A percentile compares a stretch with the other conserved stretches of the same genome.
These are phyloP conservation scores for Pleurotus tuoliensis DNA, from an alignment of 768 basidiomycete species.

Conservation along the genomic window DNA sequence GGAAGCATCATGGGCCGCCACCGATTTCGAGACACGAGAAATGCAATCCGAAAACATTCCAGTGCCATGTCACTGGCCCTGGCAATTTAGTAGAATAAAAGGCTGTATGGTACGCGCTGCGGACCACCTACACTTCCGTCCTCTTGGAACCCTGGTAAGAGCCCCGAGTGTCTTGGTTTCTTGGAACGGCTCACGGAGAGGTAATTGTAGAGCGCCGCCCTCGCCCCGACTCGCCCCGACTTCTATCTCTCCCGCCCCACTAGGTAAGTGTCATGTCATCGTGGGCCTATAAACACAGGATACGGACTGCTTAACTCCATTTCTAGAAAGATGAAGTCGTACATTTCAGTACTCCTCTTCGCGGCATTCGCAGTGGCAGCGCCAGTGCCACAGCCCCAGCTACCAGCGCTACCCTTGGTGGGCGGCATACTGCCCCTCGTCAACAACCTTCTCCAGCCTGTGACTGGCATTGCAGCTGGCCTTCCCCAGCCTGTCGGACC, in stretches of 20 bases:
- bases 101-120: not conserved
- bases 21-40: not conserved
- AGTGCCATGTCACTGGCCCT: too few relatives aligned
- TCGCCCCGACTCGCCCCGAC: too few relatives aligned
- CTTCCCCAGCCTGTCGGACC: not conserved
- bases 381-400: not conserved
- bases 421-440: not conserved
- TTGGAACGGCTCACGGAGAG: too few relatives aligned
- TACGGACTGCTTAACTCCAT: not conserved
- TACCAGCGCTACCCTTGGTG: not conserved
- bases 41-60: not conserved
- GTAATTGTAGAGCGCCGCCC: too few relatives aligned
- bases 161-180: not conserved
- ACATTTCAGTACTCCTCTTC: not conserved
- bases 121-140: not conserved
- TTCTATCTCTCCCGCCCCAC: too few relatives aligned
- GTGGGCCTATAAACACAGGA: not conserved
- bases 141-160: not conserved
- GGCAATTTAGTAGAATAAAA: not conserved
- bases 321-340: not conserved
- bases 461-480: not conserved
- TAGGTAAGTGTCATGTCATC: too few relatives aligned
- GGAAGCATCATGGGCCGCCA: not conserved
- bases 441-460: not conserved
- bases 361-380: not conserved